Evolutionary conservation across 495 filamentous ascomycete genomes (phyloP).

Genomic region (Penicillium robsamsonii): DNA sequence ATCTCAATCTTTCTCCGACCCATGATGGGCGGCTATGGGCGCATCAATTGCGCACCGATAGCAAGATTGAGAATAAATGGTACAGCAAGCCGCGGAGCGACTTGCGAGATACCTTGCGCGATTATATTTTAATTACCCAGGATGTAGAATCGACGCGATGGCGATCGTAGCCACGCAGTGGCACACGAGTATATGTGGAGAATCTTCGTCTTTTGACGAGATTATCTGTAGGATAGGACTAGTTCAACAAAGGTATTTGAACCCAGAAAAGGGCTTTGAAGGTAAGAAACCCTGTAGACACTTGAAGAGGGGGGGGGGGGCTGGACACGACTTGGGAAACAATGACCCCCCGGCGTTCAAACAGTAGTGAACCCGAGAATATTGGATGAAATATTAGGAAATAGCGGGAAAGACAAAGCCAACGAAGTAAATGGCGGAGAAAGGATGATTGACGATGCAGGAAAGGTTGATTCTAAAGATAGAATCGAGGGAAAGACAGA

Average conservation of each 20-base stretch:
- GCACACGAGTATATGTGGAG: neutral
- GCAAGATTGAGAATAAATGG: neutral
- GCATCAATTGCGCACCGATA: constrained; percentile 12
- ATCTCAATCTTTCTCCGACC: constrained; percentile 90
- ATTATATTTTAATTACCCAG: neutral
- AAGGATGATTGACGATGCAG: constrained; percentile 32
- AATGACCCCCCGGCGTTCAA: constrained; percentile 8
- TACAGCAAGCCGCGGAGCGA: neutral
- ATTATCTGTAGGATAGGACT: neutral
- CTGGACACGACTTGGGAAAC: constrained; percentile 8
- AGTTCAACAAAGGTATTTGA: constrained; percentile 4
- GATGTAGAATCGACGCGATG: constrained; percentile 9
- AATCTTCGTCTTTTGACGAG: neutral
- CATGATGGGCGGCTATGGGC: constrained; percentile 42
- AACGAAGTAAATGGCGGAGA: constrained; percentile 14
- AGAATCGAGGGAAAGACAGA: constrained; percentile 24
- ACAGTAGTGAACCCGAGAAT: constrained; percentile 8
- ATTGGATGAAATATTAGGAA: neutral
- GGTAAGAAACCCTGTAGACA: constrained; percentile 4
- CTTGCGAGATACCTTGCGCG: constrained; percentile 5
- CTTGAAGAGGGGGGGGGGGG: neutral
- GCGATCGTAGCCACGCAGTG: constrained; percentile 4
- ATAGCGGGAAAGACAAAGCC: constrained; percentile 7
- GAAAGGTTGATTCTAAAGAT: constrained; percentile 38
- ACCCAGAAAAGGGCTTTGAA: constrained; percentile 1